Conservation (phyloP, 2,329 filamentous ascomycete species). For the Ceratocystis diversiconidia region DNA sequence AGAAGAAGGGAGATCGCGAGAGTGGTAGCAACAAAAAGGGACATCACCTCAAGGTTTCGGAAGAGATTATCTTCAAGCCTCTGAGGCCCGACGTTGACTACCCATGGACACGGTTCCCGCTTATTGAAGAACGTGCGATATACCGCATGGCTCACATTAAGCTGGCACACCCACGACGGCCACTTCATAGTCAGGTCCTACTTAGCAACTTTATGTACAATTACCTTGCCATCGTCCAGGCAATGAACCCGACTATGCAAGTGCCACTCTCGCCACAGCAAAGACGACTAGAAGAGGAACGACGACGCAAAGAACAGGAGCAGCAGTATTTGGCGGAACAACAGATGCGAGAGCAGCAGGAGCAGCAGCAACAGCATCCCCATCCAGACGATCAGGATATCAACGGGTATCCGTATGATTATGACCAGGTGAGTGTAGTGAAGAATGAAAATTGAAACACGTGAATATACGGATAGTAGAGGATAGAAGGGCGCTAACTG, state of each 20-base stretch:
- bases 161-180: conserved; percentile 86
- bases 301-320: conserved; percentile 36
- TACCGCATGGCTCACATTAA: conserved; percentile 99
- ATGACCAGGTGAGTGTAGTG: conserved; percentile 33
- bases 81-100: conserved; percentile 84
- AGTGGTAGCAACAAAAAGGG: conserved; percentile 50
- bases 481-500: neutral
- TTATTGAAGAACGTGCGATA: conserved; percentile 89
- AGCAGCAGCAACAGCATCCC: conserved; percentile 27
- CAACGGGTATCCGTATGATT: conserved; percentile 39
- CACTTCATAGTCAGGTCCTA: conserved; percentile 84
- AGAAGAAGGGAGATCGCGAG: conserved; percentile 74
- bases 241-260: conserved; percentile 94
- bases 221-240: conserved; percentile 94
- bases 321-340: conserved; percentile 36
- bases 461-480: too few relatives aligned
- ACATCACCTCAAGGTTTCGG: conserved; percentile 60
- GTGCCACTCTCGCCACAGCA: conserved; percentile 72
- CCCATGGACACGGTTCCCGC: conserved; percentile 88
- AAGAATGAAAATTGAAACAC: neutral
- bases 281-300: conserved; percentile 44
- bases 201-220: conserved; percentile 99
- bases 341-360: conserved; percentile 30
- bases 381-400: conserved; percentile 28
- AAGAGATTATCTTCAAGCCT: conserved; percentile 57